Evolutionary conservation across 1,284 basidiomycete genomes (phyloP).

Genomic region (Pseudozyma sp.): DNA sequence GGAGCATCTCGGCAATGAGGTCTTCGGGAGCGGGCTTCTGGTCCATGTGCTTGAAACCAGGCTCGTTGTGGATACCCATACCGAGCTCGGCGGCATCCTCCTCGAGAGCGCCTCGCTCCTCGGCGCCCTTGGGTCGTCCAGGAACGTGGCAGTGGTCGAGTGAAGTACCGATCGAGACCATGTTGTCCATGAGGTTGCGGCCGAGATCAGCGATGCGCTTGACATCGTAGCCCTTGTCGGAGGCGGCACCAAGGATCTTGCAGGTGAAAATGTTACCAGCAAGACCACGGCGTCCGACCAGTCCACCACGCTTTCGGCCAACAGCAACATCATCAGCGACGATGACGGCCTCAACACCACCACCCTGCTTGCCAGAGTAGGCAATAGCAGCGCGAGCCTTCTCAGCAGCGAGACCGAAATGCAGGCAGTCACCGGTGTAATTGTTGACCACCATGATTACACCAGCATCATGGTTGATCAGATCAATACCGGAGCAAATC

Average conservation of each 20-base stretch:
- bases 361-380: slow-evolving; percentile 62
- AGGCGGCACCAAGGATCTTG: slow-evolving; percentile 67
- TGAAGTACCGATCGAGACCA: slow-evolving; percentile 74
- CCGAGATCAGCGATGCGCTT: slow-evolving; percentile 62
- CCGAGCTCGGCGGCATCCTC: slow-evolving; percentile 73
- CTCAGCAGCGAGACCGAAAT: slow-evolving; percentile 71
- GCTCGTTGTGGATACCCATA: slow-evolving; percentile 75
- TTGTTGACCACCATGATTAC: slow-evolving; percentile 70
- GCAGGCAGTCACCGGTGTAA: slow-evolving; percentile 71
- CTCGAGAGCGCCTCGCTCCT: slow-evolving; percentile 63
- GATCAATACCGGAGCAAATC: slow-evolving; percentile 70
- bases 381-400: slow-evolving; percentile 65
- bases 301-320: slow-evolving; percentile 70
- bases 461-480: slow-evolving; percentile 70
- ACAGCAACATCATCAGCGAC: slow-evolving; percentile 72
- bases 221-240: slow-evolving; percentile 59
- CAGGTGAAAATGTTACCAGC: slow-evolving; percentile 70
- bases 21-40: slow-evolving; percentile 59
- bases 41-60: slow-evolving; percentile 71
- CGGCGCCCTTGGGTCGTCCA: slow-evolving; percentile 69
- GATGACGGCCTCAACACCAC: slow-evolving; percentile 71
- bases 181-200: slow-evolving; percentile 75
- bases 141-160: slow-evolving; percentile 76
- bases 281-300: slow-evolving; percentile 71
- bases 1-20: slow-evolving; percentile 63